Base-by-base conservation (phyloP, 352 stramenopile species). In the Phytophthora nicotianae region DNA sequence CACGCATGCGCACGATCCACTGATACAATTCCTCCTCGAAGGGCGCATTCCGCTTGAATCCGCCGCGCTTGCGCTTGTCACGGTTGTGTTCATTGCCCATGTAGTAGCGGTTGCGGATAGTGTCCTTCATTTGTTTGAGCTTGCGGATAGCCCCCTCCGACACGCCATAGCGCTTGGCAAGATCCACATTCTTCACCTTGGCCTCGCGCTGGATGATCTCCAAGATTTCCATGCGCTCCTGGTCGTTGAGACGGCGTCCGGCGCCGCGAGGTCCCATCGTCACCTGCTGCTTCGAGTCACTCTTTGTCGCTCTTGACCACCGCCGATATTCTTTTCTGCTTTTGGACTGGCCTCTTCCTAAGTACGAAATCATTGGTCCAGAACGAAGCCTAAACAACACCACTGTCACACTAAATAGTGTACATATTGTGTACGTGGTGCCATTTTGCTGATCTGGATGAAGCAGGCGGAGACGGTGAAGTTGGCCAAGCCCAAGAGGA, bases 151-250 rank as follows among this genome's bases (percentile, higher is more conserved):
- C 88, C 29, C 83, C 86, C 42, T 94, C 86, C 8, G 88, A 95
- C 23, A 96, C 86, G 50, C 86, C 88, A 62, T 96, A 96, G 37
- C 77, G 78, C 65, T 93, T 91, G 20, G 85, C 88, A 17, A 96
- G 69, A 57, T 92, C 82, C 48, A 95, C 87, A 54, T 93, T 94
- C 72, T 93, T 92, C 26, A 94, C 83, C 68, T 93, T 94, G 49
- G 68, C 58, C 60, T 93, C 87, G n/a, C 76, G 77, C 52, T 86
- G 76, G 35, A 93, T 73, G 53, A 89, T 87, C 55, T 93, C 81
- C 50, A 96, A 74, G 61, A 96, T 96, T 68, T 96, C 85, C 85
- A 96, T 96, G 70, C 87, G 87, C 72, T 96, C 79, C 67, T 96
- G 86, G 80, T 96, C 87, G 62, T 90, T 96, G 61, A 96, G 72